A percentile compares a stretch with the other conserved stretches of the same genome.
phyloP scores from a whole-genome alignment of 1,284 basidiomycete genomes.

The Leucoagaricus sp. region DNA sequence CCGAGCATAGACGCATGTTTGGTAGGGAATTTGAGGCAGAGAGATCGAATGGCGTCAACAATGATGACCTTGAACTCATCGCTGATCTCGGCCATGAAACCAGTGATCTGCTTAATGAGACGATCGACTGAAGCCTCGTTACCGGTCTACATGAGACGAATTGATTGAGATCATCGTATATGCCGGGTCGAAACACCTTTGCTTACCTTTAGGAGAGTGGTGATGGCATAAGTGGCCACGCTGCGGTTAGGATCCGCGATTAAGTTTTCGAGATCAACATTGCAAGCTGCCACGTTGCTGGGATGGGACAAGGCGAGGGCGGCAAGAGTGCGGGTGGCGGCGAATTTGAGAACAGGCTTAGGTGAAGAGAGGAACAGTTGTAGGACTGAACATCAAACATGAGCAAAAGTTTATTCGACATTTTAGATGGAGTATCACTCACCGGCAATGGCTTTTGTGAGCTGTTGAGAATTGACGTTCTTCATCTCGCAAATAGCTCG shows the following conservation, averaged over 20 bases:
- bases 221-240: constrained; percentile 98
- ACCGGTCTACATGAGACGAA: constrained; percentile 67
- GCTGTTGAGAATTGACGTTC: constrained; percentile 74
- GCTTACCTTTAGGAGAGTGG: constrained; percentile 90
- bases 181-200: neutral
- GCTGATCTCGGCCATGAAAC: constrained; percentile 99
- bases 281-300: constrained; percentile 87
- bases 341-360: constrained; percentile 94
- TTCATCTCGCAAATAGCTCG: constrained; percentile 97
- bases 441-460: constrained; percentile 89
- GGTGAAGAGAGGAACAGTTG: constrained; percentile 94
- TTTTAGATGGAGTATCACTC: constrained; percentile 22
- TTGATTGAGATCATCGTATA: constrained; percentile 15
- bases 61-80: constrained; percentile 99
- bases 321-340: constrained; percentile 94
- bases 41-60: constrained; percentile 96
- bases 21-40: constrained; percentile 97
- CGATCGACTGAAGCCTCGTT: constrained; percentile 99
- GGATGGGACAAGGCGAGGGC: constrained; percentile 86
- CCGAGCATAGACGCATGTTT: constrained; percentile 96
- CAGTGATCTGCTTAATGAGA: constrained; percentile 98
- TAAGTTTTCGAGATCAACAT: constrained; percentile 96
- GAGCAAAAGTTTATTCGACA: neutral
- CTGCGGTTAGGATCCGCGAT: constrained; percentile 97
- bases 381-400: constrained; percentile 57